phyloP scores from a whole-genome alignment of 176 grass and related monocot genomes.

The Cenchrus fungigraminus region DNA sequence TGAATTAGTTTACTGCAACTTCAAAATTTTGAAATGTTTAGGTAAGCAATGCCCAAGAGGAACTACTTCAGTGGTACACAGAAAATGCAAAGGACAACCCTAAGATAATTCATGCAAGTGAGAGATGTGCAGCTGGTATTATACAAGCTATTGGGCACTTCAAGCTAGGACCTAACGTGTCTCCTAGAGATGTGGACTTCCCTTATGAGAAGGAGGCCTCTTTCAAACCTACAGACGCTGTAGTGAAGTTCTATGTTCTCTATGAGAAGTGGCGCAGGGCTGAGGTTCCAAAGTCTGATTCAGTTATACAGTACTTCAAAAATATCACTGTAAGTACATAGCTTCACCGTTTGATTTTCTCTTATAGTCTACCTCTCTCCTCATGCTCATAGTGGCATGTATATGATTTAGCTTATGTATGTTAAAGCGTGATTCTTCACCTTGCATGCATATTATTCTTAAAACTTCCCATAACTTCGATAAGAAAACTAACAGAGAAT shows the following conservation, averaged over 20 bases:
- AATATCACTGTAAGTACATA: conserved; percentile 61
- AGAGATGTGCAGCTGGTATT: conserved; percentile 83
- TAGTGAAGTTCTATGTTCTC: conserved; percentile 77
- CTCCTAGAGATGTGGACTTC: conserved; percentile 69
- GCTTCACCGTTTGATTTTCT: conserved; percentile 10
- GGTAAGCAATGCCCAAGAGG: conserved; percentile 85
- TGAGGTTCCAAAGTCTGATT: conserved; percentile 66
- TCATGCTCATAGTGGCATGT: neutral
- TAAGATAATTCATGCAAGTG: conserved; percentile 76
- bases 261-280: conserved; percentile 80
- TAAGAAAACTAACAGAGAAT: neutral
- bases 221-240: conserved; percentile 48
- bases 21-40: conserved; percentile 47
- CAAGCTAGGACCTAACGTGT: conserved; percentile 68
- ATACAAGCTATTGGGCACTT: conserved; percentile 84
- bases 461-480: neutral
- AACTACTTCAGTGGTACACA: conserved; percentile 75
- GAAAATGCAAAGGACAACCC: conserved; percentile 65
- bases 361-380: conserved; percentile 7
- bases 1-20: conserved; percentile 16
- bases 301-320: conserved; percentile 57
- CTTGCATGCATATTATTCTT: neutral
- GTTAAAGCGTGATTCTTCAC: neutral
- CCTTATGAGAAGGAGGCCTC: conserved; percentile 55
- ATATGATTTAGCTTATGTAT: conserved; percentile 6